Evolutionary conservation across 139 green algal genomes (phyloP).

Genomic region (Tetradesmus obliquus): DNA sequence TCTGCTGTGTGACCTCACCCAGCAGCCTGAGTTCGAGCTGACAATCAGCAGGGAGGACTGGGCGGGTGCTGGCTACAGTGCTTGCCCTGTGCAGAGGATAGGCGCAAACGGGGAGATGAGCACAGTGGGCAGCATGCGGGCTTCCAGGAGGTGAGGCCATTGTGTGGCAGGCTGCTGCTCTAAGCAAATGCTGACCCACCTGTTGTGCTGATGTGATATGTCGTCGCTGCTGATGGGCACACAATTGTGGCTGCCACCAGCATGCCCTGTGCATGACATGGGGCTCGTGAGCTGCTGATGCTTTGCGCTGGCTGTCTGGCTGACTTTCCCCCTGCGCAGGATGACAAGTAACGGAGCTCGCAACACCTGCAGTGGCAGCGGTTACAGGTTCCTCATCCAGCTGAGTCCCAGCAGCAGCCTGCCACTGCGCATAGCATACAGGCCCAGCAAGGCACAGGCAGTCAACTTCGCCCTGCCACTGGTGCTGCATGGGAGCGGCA

Average conservation of each 20-base stretch:
- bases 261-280: background rate
- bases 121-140: constrained; percentile 49
- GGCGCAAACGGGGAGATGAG: constrained; percentile 48
- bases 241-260: too few species aligned
- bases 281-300: too few species aligned
- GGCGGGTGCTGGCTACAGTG: constrained; percentile 68
- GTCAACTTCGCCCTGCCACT: constrained; percentile 49
- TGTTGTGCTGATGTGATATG: background rate
- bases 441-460: constrained; percentile 2
- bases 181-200: background rate
- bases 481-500: constrained; percentile 31
- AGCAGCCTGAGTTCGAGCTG: constrained; percentile 68
- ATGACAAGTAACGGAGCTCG: background rate
- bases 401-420: constrained; percentile 34
- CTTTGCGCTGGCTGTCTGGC: background rate
- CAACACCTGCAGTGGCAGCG: background rate
- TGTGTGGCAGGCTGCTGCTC: background rate
- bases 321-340: background rate
- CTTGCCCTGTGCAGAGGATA: constrained; percentile 67
- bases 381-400: constrained; percentile 43
- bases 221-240: background rate
- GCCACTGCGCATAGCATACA: constrained; percentile 22
- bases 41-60: constrained; percentile 67
- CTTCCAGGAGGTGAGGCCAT: constrained; percentile 27
- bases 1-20: constrained; percentile 59